Evolutionary conservation across 2,329 filamentous ascomycete species (phyloP).

Genomic region (Alternaria longipes): DNA sequence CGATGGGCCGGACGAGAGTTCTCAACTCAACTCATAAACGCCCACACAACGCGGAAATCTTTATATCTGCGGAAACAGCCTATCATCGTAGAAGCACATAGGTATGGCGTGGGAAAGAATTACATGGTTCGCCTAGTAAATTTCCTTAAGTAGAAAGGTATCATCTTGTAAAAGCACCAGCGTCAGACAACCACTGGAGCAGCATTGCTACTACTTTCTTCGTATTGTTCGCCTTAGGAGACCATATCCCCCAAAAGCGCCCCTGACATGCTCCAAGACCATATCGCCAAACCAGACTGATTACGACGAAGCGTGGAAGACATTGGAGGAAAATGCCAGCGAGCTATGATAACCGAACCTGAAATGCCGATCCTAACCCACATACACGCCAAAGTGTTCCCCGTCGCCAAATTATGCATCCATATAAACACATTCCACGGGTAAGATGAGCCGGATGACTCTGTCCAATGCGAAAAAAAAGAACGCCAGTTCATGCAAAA

Average conservation of each 20-base stretch:
- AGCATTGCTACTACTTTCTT: background rate
- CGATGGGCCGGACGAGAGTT: background rate
- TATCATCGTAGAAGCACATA: background rate
- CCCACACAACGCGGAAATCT: background rate
- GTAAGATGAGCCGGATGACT: background rate
- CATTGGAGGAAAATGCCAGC: background rate
- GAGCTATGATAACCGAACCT: background rate
- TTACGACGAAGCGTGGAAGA: background rate
- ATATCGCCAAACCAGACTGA: background rate
- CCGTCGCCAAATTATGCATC: conserved; percentile 5
- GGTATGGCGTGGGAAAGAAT: background rate
- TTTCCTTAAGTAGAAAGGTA: background rate
- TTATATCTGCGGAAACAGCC: background rate
- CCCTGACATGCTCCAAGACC: background rate
- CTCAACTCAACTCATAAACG: background rate
- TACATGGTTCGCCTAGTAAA: background rate
- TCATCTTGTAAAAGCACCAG: background rate
- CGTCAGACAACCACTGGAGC: background rate
- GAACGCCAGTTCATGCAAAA: conserved; percentile 21
- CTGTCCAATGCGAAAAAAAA: background rate
- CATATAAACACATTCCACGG: background rate
- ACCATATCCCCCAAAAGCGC: background rate
- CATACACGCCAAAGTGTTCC: background rate
- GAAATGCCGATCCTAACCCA: background rate
- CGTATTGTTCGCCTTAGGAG: background rate